Evolutionary conservation across 148 eudicot species (phyloP), one percentile per base, ranked within the genome.

Genomic region (Simmondsia chinensis): DNA sequence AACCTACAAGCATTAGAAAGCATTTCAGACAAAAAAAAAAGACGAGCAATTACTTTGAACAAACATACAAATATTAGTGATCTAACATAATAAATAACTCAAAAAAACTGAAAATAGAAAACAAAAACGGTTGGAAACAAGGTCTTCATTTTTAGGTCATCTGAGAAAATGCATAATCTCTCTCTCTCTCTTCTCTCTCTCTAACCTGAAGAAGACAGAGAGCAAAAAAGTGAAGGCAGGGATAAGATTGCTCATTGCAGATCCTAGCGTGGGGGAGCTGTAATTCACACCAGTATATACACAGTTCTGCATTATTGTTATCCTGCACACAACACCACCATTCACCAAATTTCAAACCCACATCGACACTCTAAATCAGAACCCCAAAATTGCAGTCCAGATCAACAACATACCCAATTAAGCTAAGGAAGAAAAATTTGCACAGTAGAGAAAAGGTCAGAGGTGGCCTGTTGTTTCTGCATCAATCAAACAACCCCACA

Each of bases 141-240:
- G n/a, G n/a, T n/a, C n/a, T n/a, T n/a, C n/a, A n/a, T n/a, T n/a
- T n/a, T n/a, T n/a, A n/a, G n/a, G n/a, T n/a, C n/a, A n/a, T n/a
- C n/a, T n/a, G n/a, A n/a, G n/a, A n/a, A n/a, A n/a, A n/a, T n/a
- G n/a, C n/a, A n/a, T n/a, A n/a, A n/a, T n/a, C n/a, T n/a, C n/a
- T n/a, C n/a, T n/a, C n/a, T n/a, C n/a, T n/a, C n/a, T n/a, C n/a
- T n/a, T n/a, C n/a, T n/a, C n/a, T n/a, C n/a, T n/a, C n/a, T n/a
- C n/a, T 15, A 28, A 74, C 81, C 81, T 70, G 70, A 70, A 70
- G 46, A 66, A 46, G 37, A 63, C 59, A 56, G 76, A 71, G 31
- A 75, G 76, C 36, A 70, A 10, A 61, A 70, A 75, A 35, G 81
- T 70, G 59, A 70, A 70, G 45, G 76, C 81, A 16, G 81, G 81